phyloP scores from a whole-genome alignment of 2,329 filamentous ascomycete species.

The Phialophora tarda region DNA sequence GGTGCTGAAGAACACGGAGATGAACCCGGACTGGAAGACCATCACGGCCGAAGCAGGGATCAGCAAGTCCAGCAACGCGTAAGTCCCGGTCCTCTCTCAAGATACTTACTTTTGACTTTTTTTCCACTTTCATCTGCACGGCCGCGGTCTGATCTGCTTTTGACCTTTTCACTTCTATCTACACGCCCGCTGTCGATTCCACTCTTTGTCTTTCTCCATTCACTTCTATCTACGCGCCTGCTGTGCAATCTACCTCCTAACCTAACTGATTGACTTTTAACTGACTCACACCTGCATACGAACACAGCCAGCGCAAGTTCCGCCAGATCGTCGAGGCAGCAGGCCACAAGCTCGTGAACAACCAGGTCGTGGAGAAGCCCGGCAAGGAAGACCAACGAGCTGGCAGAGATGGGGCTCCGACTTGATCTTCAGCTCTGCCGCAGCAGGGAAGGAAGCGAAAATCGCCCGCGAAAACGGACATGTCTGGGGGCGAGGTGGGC shows the following conservation, averaged over 20 bases:
- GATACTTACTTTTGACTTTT: no score
- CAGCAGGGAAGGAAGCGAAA: background rate
- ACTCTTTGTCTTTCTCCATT: no score
- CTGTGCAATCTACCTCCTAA: no score
- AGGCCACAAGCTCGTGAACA: conserved; percentile 4
- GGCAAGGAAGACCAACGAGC: background rate
- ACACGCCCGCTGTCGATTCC: no score
- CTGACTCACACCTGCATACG: background rate
- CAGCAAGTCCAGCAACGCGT: conserved; percentile 6
- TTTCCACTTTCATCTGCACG: no score
- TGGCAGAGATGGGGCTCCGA: no score
- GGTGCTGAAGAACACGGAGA: conserved; percentile 6
- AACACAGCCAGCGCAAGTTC: conserved; percentile 6
- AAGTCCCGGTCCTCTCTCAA: background rate
- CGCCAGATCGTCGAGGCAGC: conserved; percentile 5
- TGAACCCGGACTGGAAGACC: background rate
- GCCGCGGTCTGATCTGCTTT: no score
- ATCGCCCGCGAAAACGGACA: background rate
- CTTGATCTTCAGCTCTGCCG: background rate
- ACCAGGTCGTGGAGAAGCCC: background rate
- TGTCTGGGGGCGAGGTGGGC: background rate
- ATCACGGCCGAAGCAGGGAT: conserved; percentile 1
- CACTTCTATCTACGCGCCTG: no score
- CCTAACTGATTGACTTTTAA: no score
- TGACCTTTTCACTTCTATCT: no score